A percentile compares a stretch with the other conserved stretches of the same genome.
Evolutionary conservation across 2,329 filamentous ascomycete genomes (phyloP).

Genomic region (Ceratocystis ficicola): DNA sequence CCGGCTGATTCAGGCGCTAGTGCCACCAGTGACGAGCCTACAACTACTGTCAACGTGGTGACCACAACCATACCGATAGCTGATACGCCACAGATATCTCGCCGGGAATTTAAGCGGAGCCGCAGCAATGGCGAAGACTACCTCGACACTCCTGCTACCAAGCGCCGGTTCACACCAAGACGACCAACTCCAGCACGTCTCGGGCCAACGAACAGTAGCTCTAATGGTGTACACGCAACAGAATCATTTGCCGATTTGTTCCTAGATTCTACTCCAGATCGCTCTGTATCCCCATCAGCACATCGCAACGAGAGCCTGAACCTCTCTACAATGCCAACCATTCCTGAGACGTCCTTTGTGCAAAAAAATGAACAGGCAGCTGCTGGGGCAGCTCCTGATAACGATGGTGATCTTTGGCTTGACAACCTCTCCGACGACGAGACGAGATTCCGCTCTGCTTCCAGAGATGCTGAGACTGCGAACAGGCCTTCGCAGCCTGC

Average conservation of each 20-base stretch:
- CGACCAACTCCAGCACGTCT: conserved; percentile 15
- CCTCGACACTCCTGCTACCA: conserved; percentile 9
- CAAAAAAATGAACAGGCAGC: conserved; percentile 1
- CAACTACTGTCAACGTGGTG: conserved; percentile 15
- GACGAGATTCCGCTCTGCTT: conserved; percentile 24
- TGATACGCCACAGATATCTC: conserved; percentile 16
- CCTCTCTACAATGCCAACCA: neutral
- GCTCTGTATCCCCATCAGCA: conserved; percentile 8
- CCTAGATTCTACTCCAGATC: conserved; percentile 14
- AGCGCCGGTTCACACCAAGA: conserved; percentile 1
- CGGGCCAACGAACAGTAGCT: neutral
- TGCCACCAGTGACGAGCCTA: conserved; percentile 13
- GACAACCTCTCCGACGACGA: conserved; percentile 32
- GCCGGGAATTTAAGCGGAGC: neutral
- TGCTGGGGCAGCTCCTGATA: conserved; percentile 17
- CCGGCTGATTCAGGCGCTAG: conserved; percentile 14
- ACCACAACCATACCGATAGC: conserved; percentile 18
- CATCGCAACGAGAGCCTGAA: neutral
- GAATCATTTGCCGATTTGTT: conserved; percentile 12
- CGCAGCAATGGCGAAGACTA: conserved; percentile 4
- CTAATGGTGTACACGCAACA: neutral
- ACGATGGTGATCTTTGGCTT: conserved; percentile 39
- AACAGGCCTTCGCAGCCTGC: neutral
- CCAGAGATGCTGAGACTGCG: neutral
- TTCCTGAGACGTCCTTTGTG: conserved; percentile 10